Conservation (phyloP, 352 stramenopile species). For the Globisporangium takayamanum region DNA sequence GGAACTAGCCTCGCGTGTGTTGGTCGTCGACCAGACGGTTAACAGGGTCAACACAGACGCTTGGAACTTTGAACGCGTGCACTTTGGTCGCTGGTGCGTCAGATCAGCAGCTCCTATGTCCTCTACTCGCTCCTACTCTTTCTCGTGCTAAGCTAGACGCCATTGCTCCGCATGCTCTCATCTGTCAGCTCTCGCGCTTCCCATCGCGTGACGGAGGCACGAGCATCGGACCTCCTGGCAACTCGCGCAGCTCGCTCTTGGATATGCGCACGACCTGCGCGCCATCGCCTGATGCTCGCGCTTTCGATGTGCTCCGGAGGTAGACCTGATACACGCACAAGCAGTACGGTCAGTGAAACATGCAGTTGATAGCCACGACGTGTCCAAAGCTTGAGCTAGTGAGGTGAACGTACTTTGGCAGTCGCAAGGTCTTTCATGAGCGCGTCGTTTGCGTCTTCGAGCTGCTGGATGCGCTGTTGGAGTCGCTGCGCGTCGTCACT, state of each 20-base stretch:
- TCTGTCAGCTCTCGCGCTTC: background rate
- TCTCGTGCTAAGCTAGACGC: too few species aligned
- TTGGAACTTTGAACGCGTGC: too few species aligned
- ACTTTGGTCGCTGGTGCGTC: too few species aligned
- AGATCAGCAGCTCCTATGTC: too few species aligned
- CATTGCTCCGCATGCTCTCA: background rate
- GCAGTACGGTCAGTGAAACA: background rate
- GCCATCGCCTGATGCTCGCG: slow-evolving; percentile 20
- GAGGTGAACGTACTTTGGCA: slow-evolving; percentile 35
- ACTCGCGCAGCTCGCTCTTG: slow-evolving; percentile 55
- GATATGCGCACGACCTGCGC: slow-evolving; percentile 57
- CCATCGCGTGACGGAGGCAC: background rate
- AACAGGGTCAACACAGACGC: too few species aligned
- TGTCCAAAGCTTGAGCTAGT: background rate
- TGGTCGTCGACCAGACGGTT: too few species aligned
- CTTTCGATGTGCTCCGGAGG: slow-evolving; percentile 39
- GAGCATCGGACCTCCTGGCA: slow-evolving; percentile 16
- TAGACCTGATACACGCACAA: slow-evolving; percentile 27
- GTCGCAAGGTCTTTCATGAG: slow-evolving; percentile 73
- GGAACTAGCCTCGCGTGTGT: too few species aligned
- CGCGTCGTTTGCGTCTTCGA: slow-evolving; percentile 65
- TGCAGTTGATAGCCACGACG: background rate
- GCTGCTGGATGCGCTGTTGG: slow-evolving; percentile 51
- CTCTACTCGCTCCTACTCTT: too few species aligned
- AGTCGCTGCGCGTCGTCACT: slow-evolving; percentile 18